A percentile compares a stretch with the other conserved stretches of the same genome.
Conservation (phyloP, 805 yeast genomes). For the Hanseniaspora pseudoguilliermondii region DNA sequence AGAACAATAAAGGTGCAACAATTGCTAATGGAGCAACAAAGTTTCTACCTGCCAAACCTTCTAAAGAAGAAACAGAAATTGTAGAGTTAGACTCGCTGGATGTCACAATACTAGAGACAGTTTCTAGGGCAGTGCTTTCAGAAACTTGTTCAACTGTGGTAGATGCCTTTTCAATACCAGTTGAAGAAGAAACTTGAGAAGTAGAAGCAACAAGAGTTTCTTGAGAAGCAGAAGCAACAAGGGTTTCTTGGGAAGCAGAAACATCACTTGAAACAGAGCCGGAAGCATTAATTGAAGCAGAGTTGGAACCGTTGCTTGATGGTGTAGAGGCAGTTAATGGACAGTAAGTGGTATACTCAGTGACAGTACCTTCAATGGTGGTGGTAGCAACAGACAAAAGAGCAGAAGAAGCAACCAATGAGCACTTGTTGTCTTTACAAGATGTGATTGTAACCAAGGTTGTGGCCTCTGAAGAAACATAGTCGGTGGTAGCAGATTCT, state of each 20-base stretch:
- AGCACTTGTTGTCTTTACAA: conserved; percentile 26
- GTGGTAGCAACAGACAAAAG: conserved; percentile 27
- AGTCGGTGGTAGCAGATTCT: conserved; percentile 18
- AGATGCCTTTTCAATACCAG: not conserved
- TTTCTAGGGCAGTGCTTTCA: not conserved
- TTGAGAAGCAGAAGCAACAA: not conserved
- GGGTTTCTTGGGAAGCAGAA: too few species aligned
- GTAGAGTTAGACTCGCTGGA: not conserved
- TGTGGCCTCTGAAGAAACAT: conserved; percentile 19
- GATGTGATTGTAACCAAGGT: conserved; percentile 29
- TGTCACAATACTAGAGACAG: not conserved
- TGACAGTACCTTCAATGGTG: conserved; percentile 26
- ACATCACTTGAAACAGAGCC: not conserved
- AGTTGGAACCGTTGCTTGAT: too few species aligned
- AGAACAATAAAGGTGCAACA: conserved; percentile 37
- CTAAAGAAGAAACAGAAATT: not conserved
- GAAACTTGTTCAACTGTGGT: not conserved
- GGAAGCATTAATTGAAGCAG: too few species aligned
- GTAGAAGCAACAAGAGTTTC: conserved; percentile 12
- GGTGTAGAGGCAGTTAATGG: conserved; percentile 20
- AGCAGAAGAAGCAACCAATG: conserved; percentile 26
- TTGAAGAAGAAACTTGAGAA: conserved; percentile 8
- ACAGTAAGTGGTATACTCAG: conserved; percentile 29
- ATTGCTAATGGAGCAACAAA: conserved; percentile 37
- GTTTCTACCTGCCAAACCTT: conserved; percentile 34